phyloP scores from a whole-genome alignment of 208 protist genomes.

The Herpetomonas samuelpessoai region DNA sequence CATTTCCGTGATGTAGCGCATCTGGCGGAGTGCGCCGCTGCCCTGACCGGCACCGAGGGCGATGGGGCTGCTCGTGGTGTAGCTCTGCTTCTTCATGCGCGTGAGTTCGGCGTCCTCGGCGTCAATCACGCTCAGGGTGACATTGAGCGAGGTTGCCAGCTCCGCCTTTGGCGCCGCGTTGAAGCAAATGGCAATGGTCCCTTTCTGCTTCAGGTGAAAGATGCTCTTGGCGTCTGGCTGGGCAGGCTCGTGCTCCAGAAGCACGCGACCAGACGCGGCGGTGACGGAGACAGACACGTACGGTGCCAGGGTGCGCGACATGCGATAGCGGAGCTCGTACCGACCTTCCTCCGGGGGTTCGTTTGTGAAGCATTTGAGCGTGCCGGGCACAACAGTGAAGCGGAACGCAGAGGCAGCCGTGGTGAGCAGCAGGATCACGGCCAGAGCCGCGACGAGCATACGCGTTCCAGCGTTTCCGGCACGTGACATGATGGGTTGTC shows the following conservation, averaged over 20 bases:
- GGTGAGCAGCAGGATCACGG: conserved; percentile 10
- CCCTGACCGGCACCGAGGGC: conserved; percentile 48
- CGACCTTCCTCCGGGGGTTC: conserved; percentile 43
- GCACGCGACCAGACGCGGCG: conserved; percentile 26
- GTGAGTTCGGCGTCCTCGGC: conserved; percentile 70
- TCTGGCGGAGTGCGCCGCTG: conserved; percentile 59
- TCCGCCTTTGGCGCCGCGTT: conserved; percentile 38
- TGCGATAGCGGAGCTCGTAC: conserved; percentile 71
- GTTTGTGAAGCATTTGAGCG: conserved; percentile 67
- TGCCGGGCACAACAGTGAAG: conserved; percentile 55
- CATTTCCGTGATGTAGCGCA: conserved; percentile 53
- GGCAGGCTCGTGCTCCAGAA: conserved; percentile 63
- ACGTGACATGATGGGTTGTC: too few relatives aligned
- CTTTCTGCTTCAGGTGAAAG: conserved; percentile 25
- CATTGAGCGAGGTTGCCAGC: conserved; percentile 45
- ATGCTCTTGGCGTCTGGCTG: conserved; percentile 46
- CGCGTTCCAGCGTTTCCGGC: too few relatives aligned
- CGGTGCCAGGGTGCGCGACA: conserved; percentile 56
- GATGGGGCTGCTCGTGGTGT: conserved; percentile 61
- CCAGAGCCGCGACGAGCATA: conserved; percentile 8
- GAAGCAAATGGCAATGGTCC: conserved; percentile 67
- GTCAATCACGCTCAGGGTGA: conserved; percentile 61
- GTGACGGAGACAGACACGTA: conserved; percentile 67
- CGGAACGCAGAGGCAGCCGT: conserved; percentile 34
- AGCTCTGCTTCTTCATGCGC: conserved; percentile 59